Evolutionary conservation across 2,329 filamentous ascomycete genomes (phyloP).

Genomic region (Aspergillus arachidicola): DNA sequence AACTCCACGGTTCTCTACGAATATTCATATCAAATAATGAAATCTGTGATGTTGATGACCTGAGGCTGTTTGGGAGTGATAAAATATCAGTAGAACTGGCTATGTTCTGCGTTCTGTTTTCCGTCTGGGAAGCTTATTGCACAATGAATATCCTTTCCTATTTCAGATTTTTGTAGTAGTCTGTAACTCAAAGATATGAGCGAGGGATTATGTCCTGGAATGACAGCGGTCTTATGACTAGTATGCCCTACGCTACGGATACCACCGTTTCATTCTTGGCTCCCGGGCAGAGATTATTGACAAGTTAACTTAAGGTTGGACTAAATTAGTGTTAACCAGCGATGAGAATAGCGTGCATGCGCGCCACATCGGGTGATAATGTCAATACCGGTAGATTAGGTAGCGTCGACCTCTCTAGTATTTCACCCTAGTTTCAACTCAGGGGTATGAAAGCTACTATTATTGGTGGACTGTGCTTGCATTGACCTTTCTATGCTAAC

Average conservation of each 20-base stretch:
- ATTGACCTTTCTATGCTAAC: not conserved
- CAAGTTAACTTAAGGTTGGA: not conserved
- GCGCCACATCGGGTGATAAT: not conserved
- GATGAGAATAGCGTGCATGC: not conserved
- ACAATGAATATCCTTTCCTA: no score
- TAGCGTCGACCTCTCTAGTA: not conserved
- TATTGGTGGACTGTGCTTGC: not conserved
- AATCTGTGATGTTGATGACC: no score
- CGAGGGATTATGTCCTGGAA: not conserved
- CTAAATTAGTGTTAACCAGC: not conserved
- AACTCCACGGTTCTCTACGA: no score
- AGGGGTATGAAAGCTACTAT: not conserved
- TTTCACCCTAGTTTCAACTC: not conserved
- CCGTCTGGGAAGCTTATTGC: no score
- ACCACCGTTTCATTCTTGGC: not conserved
- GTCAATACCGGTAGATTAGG: not conserved
- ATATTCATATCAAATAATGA: no score
- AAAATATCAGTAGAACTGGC: no score
- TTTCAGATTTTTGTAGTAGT: not conserved
- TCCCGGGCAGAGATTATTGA: not conserved
- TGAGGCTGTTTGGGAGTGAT: no score
- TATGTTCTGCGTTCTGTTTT: no score
- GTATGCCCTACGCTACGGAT: not conserved
- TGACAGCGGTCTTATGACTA: not conserved
- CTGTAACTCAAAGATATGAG: no score